A percentile compares a stretch with the other conserved stretches of the same genome.
Conservation (phyloP, 139 green algal species). For the Micromonas commoda region DNA sequence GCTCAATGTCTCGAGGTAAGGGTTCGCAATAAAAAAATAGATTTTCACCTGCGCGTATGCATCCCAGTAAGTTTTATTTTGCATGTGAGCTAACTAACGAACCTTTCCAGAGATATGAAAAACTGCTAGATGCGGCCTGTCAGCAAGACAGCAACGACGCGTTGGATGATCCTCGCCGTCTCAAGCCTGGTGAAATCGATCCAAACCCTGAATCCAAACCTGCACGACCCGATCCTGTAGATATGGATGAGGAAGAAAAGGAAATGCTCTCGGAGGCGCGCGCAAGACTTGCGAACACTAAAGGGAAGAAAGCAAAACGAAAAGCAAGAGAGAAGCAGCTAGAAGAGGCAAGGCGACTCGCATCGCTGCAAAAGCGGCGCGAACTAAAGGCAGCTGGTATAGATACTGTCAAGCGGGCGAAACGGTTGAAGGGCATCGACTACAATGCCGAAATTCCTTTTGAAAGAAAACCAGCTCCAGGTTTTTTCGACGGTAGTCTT, state of each 20-base stretch:
- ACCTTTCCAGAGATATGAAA: conserved; percentile 69
- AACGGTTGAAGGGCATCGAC: conserved; percentile 44
- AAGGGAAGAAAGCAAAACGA: conserved; percentile 98
- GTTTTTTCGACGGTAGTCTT: conserved; percentile 79
- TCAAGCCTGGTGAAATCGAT: conserved; percentile 96
- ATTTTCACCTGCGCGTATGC: background rate
- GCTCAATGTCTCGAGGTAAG: conserved; percentile 86
- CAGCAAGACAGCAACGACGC: conserved; percentile 80
- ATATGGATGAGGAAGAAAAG: conserved; percentile 99
- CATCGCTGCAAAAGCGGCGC: conserved; percentile 85
- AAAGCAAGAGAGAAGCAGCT: conserved; percentile 95
- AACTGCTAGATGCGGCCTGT: conserved; percentile 73
- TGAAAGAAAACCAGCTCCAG: conserved; percentile 73
- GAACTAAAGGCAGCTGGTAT: conserved; percentile 54
- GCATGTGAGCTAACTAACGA: background rate
- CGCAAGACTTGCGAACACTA: conserved; percentile 94
- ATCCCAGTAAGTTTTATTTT: background rate
- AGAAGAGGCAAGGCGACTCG: conserved; percentile 91
- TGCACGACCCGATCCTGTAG: conserved; percentile 85
- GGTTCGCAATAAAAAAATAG: background rate
- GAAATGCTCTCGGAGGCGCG: conserved; percentile 97
- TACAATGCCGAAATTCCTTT: conserved; percentile 68
- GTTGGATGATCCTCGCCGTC: conserved; percentile 82
- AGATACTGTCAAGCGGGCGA: conserved; percentile 67
- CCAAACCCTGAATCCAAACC: conserved; percentile 91